Conservation (phyloP, 495 filamentous ascomycete species). For the Daldinia vernicosa region DNA sequence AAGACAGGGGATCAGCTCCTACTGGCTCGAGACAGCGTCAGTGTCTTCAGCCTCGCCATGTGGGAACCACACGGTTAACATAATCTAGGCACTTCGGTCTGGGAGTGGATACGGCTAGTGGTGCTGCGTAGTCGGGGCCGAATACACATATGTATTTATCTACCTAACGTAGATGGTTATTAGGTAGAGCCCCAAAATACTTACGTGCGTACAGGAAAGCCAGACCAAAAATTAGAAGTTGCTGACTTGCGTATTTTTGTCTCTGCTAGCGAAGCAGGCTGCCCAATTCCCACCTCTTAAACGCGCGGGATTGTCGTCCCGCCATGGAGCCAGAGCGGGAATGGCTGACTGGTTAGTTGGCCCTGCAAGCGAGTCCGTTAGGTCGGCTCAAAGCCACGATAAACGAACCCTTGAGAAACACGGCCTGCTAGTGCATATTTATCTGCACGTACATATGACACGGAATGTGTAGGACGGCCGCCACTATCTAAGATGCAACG, state of each 20-base stretch:
- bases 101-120: slow-evolving; percentile 7
- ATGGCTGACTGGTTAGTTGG: slow-evolving; percentile 32
- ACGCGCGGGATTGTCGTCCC: slow-evolving; percentile 23
- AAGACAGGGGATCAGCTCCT: slow-evolving; percentile 16
- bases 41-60: slow-evolving; percentile 47
- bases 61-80: slow-evolving; percentile 26
- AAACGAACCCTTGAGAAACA: slow-evolving; percentile 28
- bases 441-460: slow-evolving; percentile 2
- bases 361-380: slow-evolving; percentile 9
- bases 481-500: slow-evolving; percentile 34
- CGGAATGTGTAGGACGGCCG: slow-evolving; percentile 22
- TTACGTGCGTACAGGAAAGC: slow-evolving; percentile 19
- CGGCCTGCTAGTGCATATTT: slow-evolving; percentile 19
- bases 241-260: slow-evolving; percentile 24
- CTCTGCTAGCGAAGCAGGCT: slow-evolving; percentile 20
- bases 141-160: slow-evolving; percentile 3
- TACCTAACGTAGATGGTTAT: neutral
- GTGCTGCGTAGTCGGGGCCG: slow-evolving; percentile 21
- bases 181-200: neutral
- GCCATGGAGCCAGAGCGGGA: slow-evolving; percentile 30
- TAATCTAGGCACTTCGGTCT: neutral
- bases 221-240: slow-evolving; percentile 10
- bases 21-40: slow-evolving; percentile 20
- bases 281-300: slow-evolving; percentile 19
- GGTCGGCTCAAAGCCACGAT: slow-evolving; percentile 16